A percentile compares a stretch with the other conserved stretches of the same genome.
Conservation (phyloP, 2,329 filamentous ascomycete genomes). For the Fusarium papillatum region DNA sequence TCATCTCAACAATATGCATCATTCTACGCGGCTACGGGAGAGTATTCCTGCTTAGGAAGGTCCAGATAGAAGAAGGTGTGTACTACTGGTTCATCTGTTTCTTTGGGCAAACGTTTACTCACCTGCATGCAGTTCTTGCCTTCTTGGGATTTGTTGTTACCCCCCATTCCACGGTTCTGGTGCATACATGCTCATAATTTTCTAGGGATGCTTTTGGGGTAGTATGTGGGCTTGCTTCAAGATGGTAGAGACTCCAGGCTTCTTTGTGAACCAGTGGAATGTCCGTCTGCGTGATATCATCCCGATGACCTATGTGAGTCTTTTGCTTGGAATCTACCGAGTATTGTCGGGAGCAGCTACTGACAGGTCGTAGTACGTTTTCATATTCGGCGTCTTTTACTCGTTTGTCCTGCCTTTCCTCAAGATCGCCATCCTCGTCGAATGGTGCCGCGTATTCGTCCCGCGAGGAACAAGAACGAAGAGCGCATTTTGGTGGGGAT, state of each 20-base stretch:
- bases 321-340: background rate
- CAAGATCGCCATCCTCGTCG: conserved; percentile 57
- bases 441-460: conserved; percentile 57
- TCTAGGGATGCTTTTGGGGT: conserved; percentile 33
- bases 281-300: conserved; percentile 45
- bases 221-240: conserved; percentile 36
- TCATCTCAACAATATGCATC: background rate
- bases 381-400: conserved; percentile 52
- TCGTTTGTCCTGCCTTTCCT: conserved; percentile 52
- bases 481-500: conserved; percentile 52
- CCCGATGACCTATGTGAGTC: conserved; percentile 6
- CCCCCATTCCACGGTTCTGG: background rate
- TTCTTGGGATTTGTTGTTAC: background rate
- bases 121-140: background rate
- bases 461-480: conserved; percentile 31
- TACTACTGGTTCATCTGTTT: background rate
- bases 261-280: conserved; percentile 53
- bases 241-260: conserved; percentile 47
- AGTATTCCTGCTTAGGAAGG: background rate
- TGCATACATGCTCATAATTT: background rate
- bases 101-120: background rate
- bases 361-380: conserved; percentile 43
- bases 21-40: background rate
- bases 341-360: conserved; percentile 17
- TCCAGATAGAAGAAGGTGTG: background rate